Percentiles rank a stretch among this genome's conserved stretches.
phyloP scores from a whole-genome alignment of 768 basidiomycete genomes.

The Clavaria fumosa region DNA sequence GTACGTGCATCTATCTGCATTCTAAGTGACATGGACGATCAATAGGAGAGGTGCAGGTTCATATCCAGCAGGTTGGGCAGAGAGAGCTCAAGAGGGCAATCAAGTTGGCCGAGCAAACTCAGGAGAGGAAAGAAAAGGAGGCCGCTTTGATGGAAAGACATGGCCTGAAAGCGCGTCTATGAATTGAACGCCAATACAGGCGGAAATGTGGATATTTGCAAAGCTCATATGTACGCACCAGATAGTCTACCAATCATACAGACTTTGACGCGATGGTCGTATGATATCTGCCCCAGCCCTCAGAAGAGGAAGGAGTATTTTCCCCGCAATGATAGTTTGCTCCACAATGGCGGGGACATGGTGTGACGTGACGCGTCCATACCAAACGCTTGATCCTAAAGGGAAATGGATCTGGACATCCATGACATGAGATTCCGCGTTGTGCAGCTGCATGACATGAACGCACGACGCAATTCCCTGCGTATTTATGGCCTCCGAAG shows the following conservation, averaged over 20 bases:
- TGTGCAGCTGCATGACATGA: constrained; percentile 4
- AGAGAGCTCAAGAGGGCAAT: constrained; percentile 72
- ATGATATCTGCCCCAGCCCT: constrained; percentile 75
- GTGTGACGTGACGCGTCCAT: constrained; percentile 84
- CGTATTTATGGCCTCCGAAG: constrained; percentile 86
- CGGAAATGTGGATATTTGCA: too few relatives aligned
- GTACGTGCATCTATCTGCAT: constrained; percentile 27
- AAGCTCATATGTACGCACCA: too few relatives aligned
- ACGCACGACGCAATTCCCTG: constrained; percentile 82
- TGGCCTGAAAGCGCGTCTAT: constrained; percentile 45
- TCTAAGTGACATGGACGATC: too few relatives aligned
- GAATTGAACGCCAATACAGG: too few relatives aligned
- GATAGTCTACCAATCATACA: constrained; percentile 77
- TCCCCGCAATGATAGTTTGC: constrained; percentile 75
- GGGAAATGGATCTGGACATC: constrained; percentile 65
- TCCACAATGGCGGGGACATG: constrained; percentile 76
- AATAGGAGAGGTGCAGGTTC: too few relatives aligned
- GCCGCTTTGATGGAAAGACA: constrained; percentile 41
- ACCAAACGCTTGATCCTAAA: constrained; percentile 77
- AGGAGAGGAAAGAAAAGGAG: constrained; percentile 46
- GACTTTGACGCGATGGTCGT: constrained; percentile 45
- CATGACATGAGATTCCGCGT: constrained; percentile 1
- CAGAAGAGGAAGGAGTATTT: constrained; percentile 71
- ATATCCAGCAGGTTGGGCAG: constrained; percentile 90
- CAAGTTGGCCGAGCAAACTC: constrained; percentile 35